A percentile compares a stretch with the other conserved stretches of the same genome.
These are phyloP conservation scores for Leishmania lainsoni DNA, from an alignment of 208 protist genomes.

Conservation along the genomic window DNA sequence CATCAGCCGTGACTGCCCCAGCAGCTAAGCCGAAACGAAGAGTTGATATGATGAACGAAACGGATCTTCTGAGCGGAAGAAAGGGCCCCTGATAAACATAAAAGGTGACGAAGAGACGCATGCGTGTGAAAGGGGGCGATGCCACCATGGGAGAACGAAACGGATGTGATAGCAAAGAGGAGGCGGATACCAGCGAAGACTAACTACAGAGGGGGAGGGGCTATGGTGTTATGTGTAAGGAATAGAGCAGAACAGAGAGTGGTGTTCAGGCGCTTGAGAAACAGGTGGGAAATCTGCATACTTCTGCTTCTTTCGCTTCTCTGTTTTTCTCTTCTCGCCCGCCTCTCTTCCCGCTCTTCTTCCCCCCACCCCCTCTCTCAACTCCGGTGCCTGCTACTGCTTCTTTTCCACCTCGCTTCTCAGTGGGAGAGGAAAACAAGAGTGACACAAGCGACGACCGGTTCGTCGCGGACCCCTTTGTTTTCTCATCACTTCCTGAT, in stretches of 20 bases:
- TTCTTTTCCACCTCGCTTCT: not conserved
- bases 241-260: not conserved
- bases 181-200: not conserved
- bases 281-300: not conserved
- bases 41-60: not conserved
- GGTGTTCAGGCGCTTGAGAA: not conserved
- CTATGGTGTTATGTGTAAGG: not conserved
- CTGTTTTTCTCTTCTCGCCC: not conserved
- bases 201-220: not conserved
- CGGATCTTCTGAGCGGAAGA: not conserved
- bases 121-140: not conserved
- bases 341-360: not conserved
- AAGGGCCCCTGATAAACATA: not conserved
- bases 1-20: conserved; percentile 84
- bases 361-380: not conserved
- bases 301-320: not conserved
- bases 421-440: not conserved
- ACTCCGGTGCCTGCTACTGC: not conserved
- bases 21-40: conserved; percentile 6
- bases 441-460: not conserved
- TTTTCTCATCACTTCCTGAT: not conserved
- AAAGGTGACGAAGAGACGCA: not conserved
- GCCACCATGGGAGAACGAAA: not conserved
- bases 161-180: not conserved
- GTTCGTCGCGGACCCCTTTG: not conserved